Evolutionary conservation across 2,329 filamentous ascomycete genomes (phyloP).

Genomic region (Zopfia rhizophila): DNA sequence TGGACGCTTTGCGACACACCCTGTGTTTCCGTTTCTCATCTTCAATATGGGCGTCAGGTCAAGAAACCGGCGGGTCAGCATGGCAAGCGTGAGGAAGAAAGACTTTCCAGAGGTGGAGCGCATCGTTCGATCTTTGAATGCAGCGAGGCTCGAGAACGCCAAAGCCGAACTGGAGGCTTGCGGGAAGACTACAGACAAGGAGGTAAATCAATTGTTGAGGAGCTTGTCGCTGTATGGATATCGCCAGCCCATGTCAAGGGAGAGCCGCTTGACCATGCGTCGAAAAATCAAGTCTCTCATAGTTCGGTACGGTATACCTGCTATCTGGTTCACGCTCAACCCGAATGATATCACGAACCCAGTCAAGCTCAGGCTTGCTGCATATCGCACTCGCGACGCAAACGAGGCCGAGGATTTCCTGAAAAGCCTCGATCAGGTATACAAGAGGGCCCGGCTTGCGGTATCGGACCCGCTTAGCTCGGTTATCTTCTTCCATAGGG

Average conservation of each 20-base stretch:
- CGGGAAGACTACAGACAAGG: conserved; percentile 10
- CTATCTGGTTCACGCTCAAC: conserved; percentile 12
- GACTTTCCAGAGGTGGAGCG: conserved; percentile 6
- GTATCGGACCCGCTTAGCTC: conserved; percentile 6
- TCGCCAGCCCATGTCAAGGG: conserved; percentile 12
- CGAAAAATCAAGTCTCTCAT: conserved; percentile 10
- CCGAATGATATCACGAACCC: conserved; percentile 15
- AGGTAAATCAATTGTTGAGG: conserved; percentile 5
- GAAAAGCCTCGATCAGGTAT: background rate
- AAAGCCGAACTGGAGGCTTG: conserved; percentile 2
- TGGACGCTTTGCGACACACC: conserved; percentile 3
- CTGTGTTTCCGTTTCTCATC: conserved; percentile 10
- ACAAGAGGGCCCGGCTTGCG: background rate
- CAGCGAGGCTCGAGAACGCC: conserved; percentile 6
- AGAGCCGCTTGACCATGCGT: conserved; percentile 7
- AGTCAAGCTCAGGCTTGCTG: conserved; percentile 9
- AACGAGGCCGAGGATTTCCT: background rate
- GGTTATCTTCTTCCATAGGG: conserved; percentile 4
- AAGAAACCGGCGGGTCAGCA: conserved; percentile 12
- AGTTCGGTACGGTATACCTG: conserved; percentile 6
- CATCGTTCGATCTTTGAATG: conserved; percentile 5
- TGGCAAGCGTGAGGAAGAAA: conserved; percentile 12
- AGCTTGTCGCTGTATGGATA: conserved; percentile 13
- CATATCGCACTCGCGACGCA: conserved; percentile 6
- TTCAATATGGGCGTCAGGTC: conserved; percentile 10